Base-by-base conservation (phyloP, 2,329 filamentous ascomycete genomes). In the Ceratocystiopsis sp. region DNA sequence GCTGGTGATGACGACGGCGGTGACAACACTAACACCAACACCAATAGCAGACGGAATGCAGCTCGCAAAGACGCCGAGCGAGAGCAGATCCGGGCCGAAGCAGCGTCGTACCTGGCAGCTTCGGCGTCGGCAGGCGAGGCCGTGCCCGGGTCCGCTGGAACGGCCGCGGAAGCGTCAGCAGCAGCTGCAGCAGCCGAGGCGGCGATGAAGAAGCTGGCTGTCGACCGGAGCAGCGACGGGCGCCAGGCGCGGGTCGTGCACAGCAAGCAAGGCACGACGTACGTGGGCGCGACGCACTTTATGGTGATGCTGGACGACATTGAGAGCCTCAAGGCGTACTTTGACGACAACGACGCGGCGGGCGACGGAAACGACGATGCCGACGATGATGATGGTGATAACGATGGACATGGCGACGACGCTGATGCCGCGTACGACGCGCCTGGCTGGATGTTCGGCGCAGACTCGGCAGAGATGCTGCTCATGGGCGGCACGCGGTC, bases 221-320 rank as follows among this genome's bases (percentile, higher is more conserved):
- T 12, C 4, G 25, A 29, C 9, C 6, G 25, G 9, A 29, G 25
- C 10, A 4, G 16, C 34, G 10, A 32, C 32, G 19, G 38, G 7
- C 16, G 25, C 25, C 45, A 47, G 15, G 67, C 62, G 0, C 61
- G 68, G 42, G 60, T 73, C 8, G 59, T 73, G 17, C 56, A 59
- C 18, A 60, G 64, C 3, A 53, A 61, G 34, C 56, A 57, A 41
- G 61, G 60, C 11, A 65, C 63, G 37, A 70, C 65, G 5, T 76
- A 73, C 49, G 65, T 76, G 5, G 72, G 73, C 1, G 71, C 71
- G 4, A 75, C 72, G 38, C 71, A 76, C 46, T 74, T 71, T 49
- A 68, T 74, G 59, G 72, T 72, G 2, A 73, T 76, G 55, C 56
- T 76, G 12, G 68, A 75, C 51, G 69, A 76, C 69, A 74, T 76